Base-by-base conservation (phyloP, 2,329 filamentous ascomycete genomes). In the Graphilbum fragrans region DNA sequence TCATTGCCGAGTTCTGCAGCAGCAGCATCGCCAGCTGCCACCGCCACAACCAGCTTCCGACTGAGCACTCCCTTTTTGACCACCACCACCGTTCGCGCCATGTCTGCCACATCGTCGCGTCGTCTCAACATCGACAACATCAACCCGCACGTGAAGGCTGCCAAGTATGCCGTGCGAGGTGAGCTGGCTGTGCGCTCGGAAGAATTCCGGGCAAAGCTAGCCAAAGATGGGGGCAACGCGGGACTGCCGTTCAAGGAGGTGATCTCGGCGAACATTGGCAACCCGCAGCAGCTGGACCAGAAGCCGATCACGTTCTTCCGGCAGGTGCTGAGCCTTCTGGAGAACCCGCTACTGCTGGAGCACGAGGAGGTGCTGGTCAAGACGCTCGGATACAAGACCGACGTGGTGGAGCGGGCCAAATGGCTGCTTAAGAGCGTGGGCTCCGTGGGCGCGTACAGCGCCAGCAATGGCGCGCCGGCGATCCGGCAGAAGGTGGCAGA, bases 231-330 rank as follows among this genome's bases (percentile, higher is more conserved):
- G 44, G 59, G 60, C 55, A 16, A 22, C n/a, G 35, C 29, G 25
- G 38, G 35, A 7, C 71, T 96, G 39, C 90, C 92, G 38, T 98
- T 98, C 63, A 72, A 85, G 54, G 74, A 86, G 45, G 81, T 98
- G 62, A 90, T 98, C 66, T 88, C 85, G 48, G 92, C 92, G 64
- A 98, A 98, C 67, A 98, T 98, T 57, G 92, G 92, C 58, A 98
- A 98, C 69, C 92, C 92, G 4, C 92, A 98, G 65, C 92, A 98
- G 66, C 78, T 98, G 48, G 92, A 95, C 66, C 92, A 98, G 73
- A 93, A 96, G 72, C 92, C 92, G 55, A 90, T 98, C 55, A 98
- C 92, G 52, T 98, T 95, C 72, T 95, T 98, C 77, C 81, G 92
- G 53, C 90, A 98, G 67, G 92, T 98, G 22, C 74, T 92, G 55